Evolutionary conservation across 2,329 filamentous ascomycete genomes (phyloP), one percentile per base, ranked within the genome.

Genomic region (Mycosphaerella sp.): DNA sequence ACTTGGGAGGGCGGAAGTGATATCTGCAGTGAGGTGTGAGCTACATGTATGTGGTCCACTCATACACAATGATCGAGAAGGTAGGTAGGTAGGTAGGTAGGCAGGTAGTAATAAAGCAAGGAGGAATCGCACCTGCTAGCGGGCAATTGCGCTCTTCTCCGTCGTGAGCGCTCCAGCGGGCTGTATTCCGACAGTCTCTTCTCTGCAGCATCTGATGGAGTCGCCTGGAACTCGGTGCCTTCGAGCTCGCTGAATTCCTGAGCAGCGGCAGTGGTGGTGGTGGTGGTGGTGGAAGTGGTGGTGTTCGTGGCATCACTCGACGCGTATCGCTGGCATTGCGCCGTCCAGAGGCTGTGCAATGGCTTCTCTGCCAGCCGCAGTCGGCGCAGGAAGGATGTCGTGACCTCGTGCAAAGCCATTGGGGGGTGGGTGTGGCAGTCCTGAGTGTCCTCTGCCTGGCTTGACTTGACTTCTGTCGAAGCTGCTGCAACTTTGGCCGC

Each of bases 1-100:
- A 98, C 74, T 91, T 93, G 57, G 93, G 93, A 44, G 91, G 85
- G 59, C 90, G 89, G 71, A 86, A 97, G 72, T 95, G 87, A 74
- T 97, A 98, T 78, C 91, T 95, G 56, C 25, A 54, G 44, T 46
- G 14, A 25, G 21, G 17, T 44, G 21, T 51, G 44, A 18, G 32
- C 25, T 17, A 14, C 36, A 8, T n/a, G n/a, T n/a, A n/a, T n/a
- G n/a, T 25, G 7, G 36, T 13, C 21, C 21, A 25, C 21, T 25
- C 7, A 6, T 5, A 28, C 37, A 1, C 37, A 14, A 10, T 4
- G 4, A 12, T 8, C 30, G 9, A 9, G 9, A 41, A 6, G n/a
- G 8, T 9, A n/a, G 9, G 10, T n/a, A n/a, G n/a, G n/a, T n/a
- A n/a, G n/a, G n/a, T n/a, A n/a, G n/a, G n/a, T n/a, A n/a, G n/a